Evolutionary conservation across 208 protist species (phyloP), one percentile per base, ranked within the genome.

Genomic region (Trypanosoma lewisi): DNA sequence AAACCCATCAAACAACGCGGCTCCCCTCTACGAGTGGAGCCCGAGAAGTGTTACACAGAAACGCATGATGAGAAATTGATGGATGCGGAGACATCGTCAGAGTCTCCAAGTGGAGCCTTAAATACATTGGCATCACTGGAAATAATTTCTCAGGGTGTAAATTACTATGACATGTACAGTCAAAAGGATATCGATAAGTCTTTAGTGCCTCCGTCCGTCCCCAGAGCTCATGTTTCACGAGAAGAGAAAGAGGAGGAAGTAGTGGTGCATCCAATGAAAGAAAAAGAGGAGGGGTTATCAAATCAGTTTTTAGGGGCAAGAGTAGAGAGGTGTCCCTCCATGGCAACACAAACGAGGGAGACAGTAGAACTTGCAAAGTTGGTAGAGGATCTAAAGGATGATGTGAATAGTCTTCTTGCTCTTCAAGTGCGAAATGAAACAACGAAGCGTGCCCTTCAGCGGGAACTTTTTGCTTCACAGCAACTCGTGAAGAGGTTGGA

Each of bases 341-440:
- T 2, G 23, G 50, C 5, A 28, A 55, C 16, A 14, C 50, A 55
- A 12, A 17, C 28, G 41, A 23, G 16, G 23, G 11, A 34, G 39
- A 19, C 14, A 49, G 30, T 23, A 49, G 30, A 45, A n/a, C 45
- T 63, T 34, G 36, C 47, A 8, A 16, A 28, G 17, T 17, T 63
- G 12, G 54, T 63, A 42, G 44, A 63, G 34, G 17, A 44, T 4
- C 19, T 71, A 21, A 39, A 33, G 21, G 66, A 63, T 49, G 66
- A 75, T 19, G 63, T 75, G 0, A 47, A 45, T 52, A 37, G 65
- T n/a, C 70, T 75, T 27, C 37, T 52, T 31, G 70, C 70, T 0
- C 49, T 66, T n/a, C 63, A 69, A 2, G 33, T 52, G 17, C 45
- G 39, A 33, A 62, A 42, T 16, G 48, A 59, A 25, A 36, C 52